Conservation (phyloP, 192 early-diverging fungal species). For the Podila epigama region DNA sequence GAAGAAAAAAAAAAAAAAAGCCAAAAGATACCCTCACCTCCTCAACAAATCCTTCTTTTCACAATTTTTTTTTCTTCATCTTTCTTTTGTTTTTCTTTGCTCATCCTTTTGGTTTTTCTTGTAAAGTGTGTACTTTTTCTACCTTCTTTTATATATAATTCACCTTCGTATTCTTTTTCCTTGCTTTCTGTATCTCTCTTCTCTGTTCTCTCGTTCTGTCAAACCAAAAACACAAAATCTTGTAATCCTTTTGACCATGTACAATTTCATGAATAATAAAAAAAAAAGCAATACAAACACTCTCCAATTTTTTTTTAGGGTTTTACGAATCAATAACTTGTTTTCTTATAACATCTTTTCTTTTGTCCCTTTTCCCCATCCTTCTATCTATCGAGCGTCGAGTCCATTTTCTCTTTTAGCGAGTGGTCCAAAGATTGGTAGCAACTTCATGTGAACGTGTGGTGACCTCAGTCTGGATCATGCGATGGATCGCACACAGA, state of each 20-base stretch:
- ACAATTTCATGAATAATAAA: constrained; percentile 1
- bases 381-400: neutral
- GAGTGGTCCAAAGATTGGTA: constrained; percentile 24
- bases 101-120: neutral
- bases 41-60: neutral
- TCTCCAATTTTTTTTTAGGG: no score
- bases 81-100: constrained; percentile 2
- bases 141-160: neutral
- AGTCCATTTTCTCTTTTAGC: neutral
- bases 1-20: no score
- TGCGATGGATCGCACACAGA: constrained; percentile 86
- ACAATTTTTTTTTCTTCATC: neutral
- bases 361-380: neutral
- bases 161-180: constrained; percentile 23
- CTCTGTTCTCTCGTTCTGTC: neutral
- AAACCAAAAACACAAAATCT: neutral
- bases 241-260: neutral
- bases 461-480: constrained; percentile 79
- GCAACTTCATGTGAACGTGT: constrained; percentile 35
- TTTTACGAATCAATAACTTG: no score
- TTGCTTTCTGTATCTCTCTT: constrained; percentile 5
- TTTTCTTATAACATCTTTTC: neutral
- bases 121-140: neutral
- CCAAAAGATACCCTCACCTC: no score
- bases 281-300: no score